Conservation (phyloP, 2,329 filamentous ascomycete species). For the Chrysosphaeria jannelii region DNA sequence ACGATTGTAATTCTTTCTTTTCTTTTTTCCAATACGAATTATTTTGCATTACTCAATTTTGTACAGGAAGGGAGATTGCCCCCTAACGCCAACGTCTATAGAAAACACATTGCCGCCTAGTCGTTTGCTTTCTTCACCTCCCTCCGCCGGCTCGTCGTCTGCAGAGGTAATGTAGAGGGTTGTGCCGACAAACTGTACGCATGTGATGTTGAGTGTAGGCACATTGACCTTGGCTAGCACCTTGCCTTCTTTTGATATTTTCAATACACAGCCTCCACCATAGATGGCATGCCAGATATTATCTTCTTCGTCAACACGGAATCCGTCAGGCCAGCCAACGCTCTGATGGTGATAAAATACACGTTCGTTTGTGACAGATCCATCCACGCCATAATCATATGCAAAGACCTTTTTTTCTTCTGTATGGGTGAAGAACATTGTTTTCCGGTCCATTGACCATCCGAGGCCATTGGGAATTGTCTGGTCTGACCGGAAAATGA, state of each 20-base stretch:
- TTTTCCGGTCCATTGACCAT: conserved; percentile 44
- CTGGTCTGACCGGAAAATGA: conserved; percentile 29
- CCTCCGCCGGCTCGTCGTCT: conserved; percentile 28
- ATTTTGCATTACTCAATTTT: too few species aligned
- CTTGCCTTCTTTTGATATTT: conserved; percentile 35
- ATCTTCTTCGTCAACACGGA: conserved; percentile 58
- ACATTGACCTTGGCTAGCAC: conserved; percentile 45
- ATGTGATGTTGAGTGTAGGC: conserved; percentile 55
- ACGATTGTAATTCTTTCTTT: too few species aligned
- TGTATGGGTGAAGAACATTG: conserved; percentile 62
- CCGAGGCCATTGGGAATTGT: conserved; percentile 64
- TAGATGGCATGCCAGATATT: conserved; percentile 75
- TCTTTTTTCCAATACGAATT: too few species aligned
- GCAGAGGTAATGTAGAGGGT: conserved; percentile 58
- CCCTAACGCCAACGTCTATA: conserved; percentile 44
- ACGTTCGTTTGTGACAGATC: conserved; percentile 34
- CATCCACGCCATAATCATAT: conserved; percentile 40
- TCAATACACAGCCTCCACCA: conserved; percentile 43
- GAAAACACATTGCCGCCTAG: conserved; percentile 44
- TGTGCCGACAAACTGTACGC: conserved; percentile 47
- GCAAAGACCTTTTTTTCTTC: conserved; percentile 37
- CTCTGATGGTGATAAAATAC: conserved; percentile 42
- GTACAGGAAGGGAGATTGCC: conserved; percentile 32
- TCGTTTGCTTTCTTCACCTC: conserved; percentile 28
- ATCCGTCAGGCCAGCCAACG: conserved; percentile 48